Percentiles rank a stretch among this genome's conserved stretches.
Conservation (phyloP, 1,139 yeast genomes). For the Taiozyma sp. region DNA sequence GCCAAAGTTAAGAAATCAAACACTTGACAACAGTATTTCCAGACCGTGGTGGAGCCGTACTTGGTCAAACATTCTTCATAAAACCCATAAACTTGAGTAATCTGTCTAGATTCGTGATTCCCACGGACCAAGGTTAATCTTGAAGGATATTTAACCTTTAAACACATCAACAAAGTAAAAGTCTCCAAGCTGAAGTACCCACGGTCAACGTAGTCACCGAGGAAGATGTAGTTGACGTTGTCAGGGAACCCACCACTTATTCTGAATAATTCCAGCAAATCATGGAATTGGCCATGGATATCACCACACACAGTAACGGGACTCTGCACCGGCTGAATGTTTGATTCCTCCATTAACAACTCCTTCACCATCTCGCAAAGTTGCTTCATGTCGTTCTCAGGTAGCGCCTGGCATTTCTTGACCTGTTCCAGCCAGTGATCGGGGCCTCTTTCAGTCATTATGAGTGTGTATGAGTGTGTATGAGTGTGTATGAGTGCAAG, state of each 20-base stretch:
- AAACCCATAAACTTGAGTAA: constrained; percentile 93
- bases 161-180: constrained; percentile 83
- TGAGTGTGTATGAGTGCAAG: too few relatives aligned
- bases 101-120: constrained; percentile 91
- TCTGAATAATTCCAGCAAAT: constrained; percentile 82
- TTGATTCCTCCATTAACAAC: constrained; percentile 86
- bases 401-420: constrained; percentile 81
- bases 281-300: constrained; percentile 98
- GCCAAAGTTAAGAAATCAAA: constrained; percentile 91
- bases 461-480: too few relatives aligned
- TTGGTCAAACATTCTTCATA: constrained; percentile 89
- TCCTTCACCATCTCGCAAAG: constrained; percentile 92
- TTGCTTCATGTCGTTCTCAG: constrained; percentile 94
- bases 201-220: constrained; percentile 97
- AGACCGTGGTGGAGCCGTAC: constrained; percentile 93
- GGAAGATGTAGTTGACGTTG: constrained; percentile 67
- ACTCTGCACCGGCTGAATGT: constrained; percentile 92
- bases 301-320: constrained; percentile 99
- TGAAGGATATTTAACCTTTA: constrained; percentile 83
- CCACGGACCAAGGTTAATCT: constrained; percentile 89
- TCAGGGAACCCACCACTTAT: constrained; percentile 94
- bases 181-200: constrained; percentile 94
- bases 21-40: constrained; percentile 97
- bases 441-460: constrained; percentile 83
- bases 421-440: constrained; percentile 96